A percentile compares a stretch with the other conserved stretches of the same genome.
Evolutionary conservation across 345 rosid genomes (phyloP).

Genomic region (Bruguiera parviflora): DNA sequence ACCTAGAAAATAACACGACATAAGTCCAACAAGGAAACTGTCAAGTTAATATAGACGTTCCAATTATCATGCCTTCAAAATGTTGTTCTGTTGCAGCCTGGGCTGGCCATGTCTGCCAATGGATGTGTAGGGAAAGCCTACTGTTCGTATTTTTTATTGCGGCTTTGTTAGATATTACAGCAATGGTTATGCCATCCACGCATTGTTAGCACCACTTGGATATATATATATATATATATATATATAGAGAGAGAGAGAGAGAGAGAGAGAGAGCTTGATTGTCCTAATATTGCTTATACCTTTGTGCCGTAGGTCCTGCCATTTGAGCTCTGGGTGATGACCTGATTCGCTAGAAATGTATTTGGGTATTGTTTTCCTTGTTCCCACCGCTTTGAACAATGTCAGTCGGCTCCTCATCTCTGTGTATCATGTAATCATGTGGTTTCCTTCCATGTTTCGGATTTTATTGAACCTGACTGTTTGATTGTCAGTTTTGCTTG

Average conservation of each 20-base stretch:
- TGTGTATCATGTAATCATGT: constrained; percentile 19
- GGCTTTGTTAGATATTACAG: no score
- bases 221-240: neutral
- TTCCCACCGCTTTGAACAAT: constrained; percentile 9
- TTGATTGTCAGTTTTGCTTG: neutral
- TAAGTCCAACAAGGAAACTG: constrained; percentile 23
- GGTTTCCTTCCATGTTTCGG: constrained; percentile 19
- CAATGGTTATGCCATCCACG: no score
- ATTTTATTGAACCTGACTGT: neutral
- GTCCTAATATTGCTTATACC: neutral
- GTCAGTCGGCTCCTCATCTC: constrained; percentile 11
- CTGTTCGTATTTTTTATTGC: no score
- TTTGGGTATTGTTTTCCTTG: constrained; percentile 7
- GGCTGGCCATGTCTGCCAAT: neutral
- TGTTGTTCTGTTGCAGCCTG: neutral
- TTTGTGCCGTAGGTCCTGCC: constrained; percentile 22
- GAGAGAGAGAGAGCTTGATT: neutral
- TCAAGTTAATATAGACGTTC: constrained; percentile 13
- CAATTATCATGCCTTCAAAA: constrained; percentile 2
- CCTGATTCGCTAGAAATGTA: constrained; percentile 11
- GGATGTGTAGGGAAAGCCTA: constrained; percentile 8
- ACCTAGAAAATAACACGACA: constrained; percentile 10
- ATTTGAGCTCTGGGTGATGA: constrained; percentile 19
- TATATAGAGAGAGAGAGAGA: neutral
- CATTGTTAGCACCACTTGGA: neutral